Base-by-base conservation (phyloP, 2,329 filamentous ascomycete genomes). In the Metarhizium guizhouense region DNA sequence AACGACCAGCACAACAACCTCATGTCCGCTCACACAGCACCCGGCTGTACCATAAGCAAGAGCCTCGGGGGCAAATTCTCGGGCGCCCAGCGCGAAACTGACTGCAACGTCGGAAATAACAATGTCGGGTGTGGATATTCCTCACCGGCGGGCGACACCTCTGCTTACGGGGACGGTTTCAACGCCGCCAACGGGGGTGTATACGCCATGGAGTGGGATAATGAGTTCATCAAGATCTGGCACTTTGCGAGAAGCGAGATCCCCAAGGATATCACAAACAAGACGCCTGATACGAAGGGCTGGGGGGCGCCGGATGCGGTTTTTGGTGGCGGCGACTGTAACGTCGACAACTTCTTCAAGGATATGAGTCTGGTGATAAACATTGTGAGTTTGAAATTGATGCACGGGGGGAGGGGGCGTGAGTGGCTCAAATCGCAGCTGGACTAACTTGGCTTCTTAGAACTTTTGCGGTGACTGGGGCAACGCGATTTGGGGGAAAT, bases 401-500 rank as follows among this genome's bases (percentile, higher is more conserved):
- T 8, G 25, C 25, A 1, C 25, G 25, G 3, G 3, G 25, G 25
- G 25, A 4, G 25, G 25, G 25, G 25, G 25, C 25, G 4, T 47
- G 8, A 2, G 3, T 52, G 30, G 43, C 6, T 36, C 45, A n/a
- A 16, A 29, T 10, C 6, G 13, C 18, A 3, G 7, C n/a, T 50
- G 47, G 45, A 54, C 48, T 58, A 38, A 56, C 32, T 7, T 6
- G 14, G 56, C 20, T 56, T 18, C 20, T 5, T 48, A 78, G 75
- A 76, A 88, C 53, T 90, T 94, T 67, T 94, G 90, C 65, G 89
- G 89, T 30, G 82, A 86, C 63, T 92, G 87, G 77, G 87, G 86
- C 0, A 84, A 69, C 47, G 68, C 67, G 5, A 64, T 70, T 16
- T 80, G 77, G 77, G 67, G 66, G 18, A 61, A 61, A 4, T 61